A percentile compares a stretch with the other conserved stretches of the same genome.
phyloP scores from a whole-genome alignment of 2,329 filamentous ascomycete species.

The Cladosporium sp. region DNA sequence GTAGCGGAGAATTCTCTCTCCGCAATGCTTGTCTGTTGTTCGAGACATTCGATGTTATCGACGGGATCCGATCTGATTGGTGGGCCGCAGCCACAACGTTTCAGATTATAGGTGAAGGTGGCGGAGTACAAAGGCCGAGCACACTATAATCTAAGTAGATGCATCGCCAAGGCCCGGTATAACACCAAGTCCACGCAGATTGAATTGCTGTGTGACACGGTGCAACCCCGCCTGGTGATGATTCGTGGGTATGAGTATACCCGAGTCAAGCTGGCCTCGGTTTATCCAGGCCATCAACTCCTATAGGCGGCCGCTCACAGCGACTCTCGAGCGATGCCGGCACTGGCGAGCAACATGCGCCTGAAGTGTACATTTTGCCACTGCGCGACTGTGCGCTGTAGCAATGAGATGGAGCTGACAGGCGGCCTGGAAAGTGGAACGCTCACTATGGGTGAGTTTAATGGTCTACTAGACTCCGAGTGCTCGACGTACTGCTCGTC shows the following conservation, averaged over 20 bases:
- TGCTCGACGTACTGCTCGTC: neutral
- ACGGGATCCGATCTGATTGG: neutral
- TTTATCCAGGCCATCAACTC: neutral
- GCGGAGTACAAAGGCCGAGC: neutral
- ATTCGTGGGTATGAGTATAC: neutral
- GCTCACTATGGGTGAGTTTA: neutral
- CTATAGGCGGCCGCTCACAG: neutral
- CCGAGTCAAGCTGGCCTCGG: neutral
- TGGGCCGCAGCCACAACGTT: slow-evolving; percentile 4
- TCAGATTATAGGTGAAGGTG: slow-evolving; percentile 2
- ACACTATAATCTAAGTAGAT: neutral
- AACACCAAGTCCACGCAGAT: neutral
- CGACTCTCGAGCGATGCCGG: neutral
- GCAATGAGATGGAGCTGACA: neutral
- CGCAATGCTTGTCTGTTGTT: slow-evolving; percentile 3
- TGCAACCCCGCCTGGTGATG: neutral
- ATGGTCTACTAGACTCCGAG: neutral
- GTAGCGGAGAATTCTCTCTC: slow-evolving; percentile 16
- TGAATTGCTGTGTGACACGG: neutral
- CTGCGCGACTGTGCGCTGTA: neutral
- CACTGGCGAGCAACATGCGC: neutral
- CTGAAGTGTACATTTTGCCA: neutral
- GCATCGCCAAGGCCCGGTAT: neutral
- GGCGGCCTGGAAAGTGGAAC: neutral
- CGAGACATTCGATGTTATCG: neutral